Base-by-base conservation (phyloP, 768 basidiomycete species). In the Harrya chromipes region DNA sequence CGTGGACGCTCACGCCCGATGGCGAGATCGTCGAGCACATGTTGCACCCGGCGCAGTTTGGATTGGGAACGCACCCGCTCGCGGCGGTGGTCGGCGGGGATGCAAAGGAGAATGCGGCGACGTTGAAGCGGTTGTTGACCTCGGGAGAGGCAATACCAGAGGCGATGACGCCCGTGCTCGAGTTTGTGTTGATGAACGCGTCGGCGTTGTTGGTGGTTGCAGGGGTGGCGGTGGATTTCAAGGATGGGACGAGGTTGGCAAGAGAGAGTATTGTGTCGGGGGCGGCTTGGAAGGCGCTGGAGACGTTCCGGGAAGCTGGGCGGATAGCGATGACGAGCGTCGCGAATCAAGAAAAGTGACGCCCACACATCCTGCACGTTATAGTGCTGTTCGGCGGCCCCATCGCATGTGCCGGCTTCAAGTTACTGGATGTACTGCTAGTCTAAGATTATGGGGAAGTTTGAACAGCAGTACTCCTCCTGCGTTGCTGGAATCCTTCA, bases 101-200 rank as follows among this genome's bases (percentile, higher is more conserved):
- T n/a, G 87, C 93, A 0, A 63, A 71, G 26, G 88, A 91, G 55
- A 98, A 99, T 63, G 88, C 94, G 4, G 76, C 71, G 54, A 85
- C 82, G 9, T 83, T 97, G 67, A 77, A 70, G 54, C 59, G 65
- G 27, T 70, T 97, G 60, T 74, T 97, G 21, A 76, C 71, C 2
- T 79, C 80, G 2, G 82, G 82, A 1, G 68, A 70, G 4, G 63
- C 77, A 17, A 72, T 84, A n/a, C 83, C 85, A 0, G 71, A 73
- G 46, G 68, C 67, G 4, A 64, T 92, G 50, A 73, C 70, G 9
- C 79, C 93, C 0, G 77, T 95, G 33, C 69, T 84, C 42, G 84
- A 97, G 61, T 98, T 94, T 64, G 90, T 98, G 52, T 70, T 94
- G 50, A 71, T 98, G 71, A 97, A 99, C 60, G 82, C 94, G 3